Percentiles rank a stretch among this genome's conserved stretches.
Evolutionary conservation across 2,329 filamentous ascomycete species (phyloP).

Genomic region (Ophiostoma ips): DNA sequence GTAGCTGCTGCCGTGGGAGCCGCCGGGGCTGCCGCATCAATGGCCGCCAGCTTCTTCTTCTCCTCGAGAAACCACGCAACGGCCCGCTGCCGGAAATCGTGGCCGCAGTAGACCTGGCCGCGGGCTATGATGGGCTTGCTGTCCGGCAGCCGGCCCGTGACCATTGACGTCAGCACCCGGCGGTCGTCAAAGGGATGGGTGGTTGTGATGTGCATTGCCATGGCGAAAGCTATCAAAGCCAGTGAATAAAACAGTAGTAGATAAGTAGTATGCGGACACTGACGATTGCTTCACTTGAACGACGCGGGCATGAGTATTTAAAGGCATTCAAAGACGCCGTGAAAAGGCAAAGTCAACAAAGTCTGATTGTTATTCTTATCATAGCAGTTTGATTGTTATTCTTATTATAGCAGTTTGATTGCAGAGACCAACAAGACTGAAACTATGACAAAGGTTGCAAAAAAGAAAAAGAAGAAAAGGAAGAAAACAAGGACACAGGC

Average conservation of each 20-base stretch:
- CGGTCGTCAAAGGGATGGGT: not conserved
- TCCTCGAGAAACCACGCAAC: constrained; percentile 6
- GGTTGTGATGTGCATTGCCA: not conserved
- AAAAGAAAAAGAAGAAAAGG: not conserved
- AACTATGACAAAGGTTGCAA: not conserved
- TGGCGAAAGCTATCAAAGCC: too few species aligned
- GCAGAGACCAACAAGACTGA: too few species aligned
- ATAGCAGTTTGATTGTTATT: too few species aligned
- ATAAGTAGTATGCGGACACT: too few species aligned
- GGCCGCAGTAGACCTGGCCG: constrained; percentile 9
- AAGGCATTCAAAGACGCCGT: too few species aligned
- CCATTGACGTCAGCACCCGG: not conserved
- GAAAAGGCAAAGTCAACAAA: too few species aligned
- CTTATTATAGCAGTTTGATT: not conserved
- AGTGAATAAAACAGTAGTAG: not conserved
- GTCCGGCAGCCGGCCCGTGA: not conserved
- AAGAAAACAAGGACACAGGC: too few species aligned
- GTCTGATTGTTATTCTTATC: too few species aligned
- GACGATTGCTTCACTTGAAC: too few species aligned
- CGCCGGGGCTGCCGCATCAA: too few species aligned
- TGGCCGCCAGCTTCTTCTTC: not conserved
- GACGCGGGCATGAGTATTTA: too few species aligned
- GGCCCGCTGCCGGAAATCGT: constrained; percentile 4
- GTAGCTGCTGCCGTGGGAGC: not conserved
- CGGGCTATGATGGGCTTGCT: not conserved